Base-by-base conservation (phyloP, 495 filamentous ascomycete species). In the Aspergillus cavernicola region DNA sequence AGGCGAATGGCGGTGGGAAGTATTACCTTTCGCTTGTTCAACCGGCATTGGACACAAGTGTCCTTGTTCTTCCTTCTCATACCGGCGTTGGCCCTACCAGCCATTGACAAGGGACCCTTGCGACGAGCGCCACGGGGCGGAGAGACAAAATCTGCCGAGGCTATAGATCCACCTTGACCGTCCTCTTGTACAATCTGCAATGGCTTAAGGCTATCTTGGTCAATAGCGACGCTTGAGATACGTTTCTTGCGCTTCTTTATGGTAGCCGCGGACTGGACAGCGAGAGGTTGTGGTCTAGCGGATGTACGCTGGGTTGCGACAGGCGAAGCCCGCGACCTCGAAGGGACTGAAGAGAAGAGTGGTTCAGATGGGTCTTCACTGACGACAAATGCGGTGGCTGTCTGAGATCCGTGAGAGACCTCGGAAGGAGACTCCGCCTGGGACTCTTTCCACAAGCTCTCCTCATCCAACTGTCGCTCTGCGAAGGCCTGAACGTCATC, bases 181-280 rank as follows among this genome's bases (percentile, higher is more conserved):
- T 76, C 73, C 59, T 76, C 73, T 29, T 76, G 73, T 29, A 76
- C 73, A 50, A 76, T 76, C 50, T 75, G 73, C 52, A 76, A 38
- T 8, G 72, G 73, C 51, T 71, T 69, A 7, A 67, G 46, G 20
- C 59, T 52, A 5, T 60, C 56, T 28, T 68, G 63, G 5, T 75
- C 68, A 11, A 72, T 36, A 24, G 61, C 65, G 22, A 63, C 45
- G 11, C 47, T 65, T 28, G 66, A 50, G 24, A 53, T 69, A 26
- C 68, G 66, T 56, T 69, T 67, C 51, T 73, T 75, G 57, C 74
- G 74, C 61, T 72, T 76, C 54, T 67, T 65, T 7, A 70, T 62
- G 0, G 70, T 67, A 24, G 66, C 63, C 7, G 59, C 58, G 11
- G 67, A 66, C 50, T 76, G 73, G 37, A 73, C 56, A 2, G 64